A percentile compares a stretch with the other conserved stretches of the same genome.
These are phyloP conservation scores for Coemansia sp. DNA, from an alignment of 192 early-diverging fungal genomes.

Conservation along the genomic window DNA sequence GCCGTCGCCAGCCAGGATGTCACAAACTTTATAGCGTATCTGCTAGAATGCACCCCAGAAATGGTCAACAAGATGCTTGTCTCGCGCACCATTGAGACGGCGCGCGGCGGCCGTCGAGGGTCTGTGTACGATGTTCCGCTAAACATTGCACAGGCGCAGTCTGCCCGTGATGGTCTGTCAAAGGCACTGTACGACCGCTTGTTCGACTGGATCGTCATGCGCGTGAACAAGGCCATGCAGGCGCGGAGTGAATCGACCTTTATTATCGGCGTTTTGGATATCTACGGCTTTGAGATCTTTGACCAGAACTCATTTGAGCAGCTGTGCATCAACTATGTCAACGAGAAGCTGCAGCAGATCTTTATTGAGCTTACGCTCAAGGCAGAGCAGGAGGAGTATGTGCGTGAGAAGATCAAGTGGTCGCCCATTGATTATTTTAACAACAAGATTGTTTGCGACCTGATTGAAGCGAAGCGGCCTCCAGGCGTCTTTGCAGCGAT, in stretches of 20 bases:
- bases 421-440: constrained; percentile 99
- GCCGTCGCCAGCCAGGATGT: constrained; percentile 62
- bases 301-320: constrained; percentile 97
- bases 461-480: constrained; percentile 95
- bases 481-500: constrained; percentile 90
- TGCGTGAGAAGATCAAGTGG: constrained; percentile 95
- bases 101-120: constrained; percentile 71
- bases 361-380: constrained; percentile 99
- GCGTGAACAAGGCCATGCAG: constrained; percentile 86
- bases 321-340: constrained; percentile 99
- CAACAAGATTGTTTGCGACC: constrained; percentile 98
- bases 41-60: constrained; percentile 66
- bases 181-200: constrained; percentile 92
- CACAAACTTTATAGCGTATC: constrained; percentile 68
- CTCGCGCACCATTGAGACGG: constrained; percentile 70
- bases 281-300: constrained; percentile 98
- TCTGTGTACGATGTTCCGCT: constrained; percentile 84
- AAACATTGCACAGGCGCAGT: constrained; percentile 84
- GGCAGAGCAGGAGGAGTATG: constrained; percentile 98
- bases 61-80: constrained; percentile 65
- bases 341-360: constrained; percentile 96
- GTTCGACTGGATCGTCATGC: constrained; percentile 98
- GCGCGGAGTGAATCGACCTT: constrained; percentile 59
- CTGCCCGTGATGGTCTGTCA: constrained; percentile 88
- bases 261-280: constrained; percentile 93